Evolutionary conservation across 1,284 basidiomycete species (phyloP), one percentile per base, ranked within the genome.

Genomic region (Tylopilus sp.): DNA sequence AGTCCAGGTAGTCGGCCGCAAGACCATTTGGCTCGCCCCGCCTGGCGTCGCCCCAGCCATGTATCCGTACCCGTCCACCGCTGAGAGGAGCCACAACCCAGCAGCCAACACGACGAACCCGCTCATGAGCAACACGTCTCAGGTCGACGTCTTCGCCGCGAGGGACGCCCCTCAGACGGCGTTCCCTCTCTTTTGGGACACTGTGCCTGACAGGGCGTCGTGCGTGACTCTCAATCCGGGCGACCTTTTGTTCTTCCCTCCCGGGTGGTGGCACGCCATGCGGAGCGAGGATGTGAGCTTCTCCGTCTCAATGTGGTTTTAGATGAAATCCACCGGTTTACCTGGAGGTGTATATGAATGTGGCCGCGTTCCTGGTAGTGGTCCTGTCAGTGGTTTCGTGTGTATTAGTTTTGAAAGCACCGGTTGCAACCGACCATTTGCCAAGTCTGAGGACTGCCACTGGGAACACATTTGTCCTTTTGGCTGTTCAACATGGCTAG

Each of bases 221-320:
- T 76, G 77, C 52, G 78, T 78, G 16, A 82, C 82, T 1, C 74
- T 97, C 1, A 71, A 77, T 40, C 83, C 90, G 1, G 94, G 94
- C 0, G 94, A 97, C 67, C 57, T 94, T 51, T 70, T 97, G 37
- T 87, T 90, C 61, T 84, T 97, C 59, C 92, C 93, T 21, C 86
- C 89, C 1, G 84, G 89, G 19, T 97, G 92, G 92, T 95, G 92
- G 92, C 92, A 95, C 68, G 88, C 86, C 6, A 91, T 94, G 89
- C 77, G 82, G 42, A 86, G 84, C 61, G 87, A 92, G 69, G 79
- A 77, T 11, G 77, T 72, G 26, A 89, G 87, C 66, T 83, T 87
- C 61, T 89, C 87, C 26, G 74, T 90, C 28, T 89, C 87, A 18
- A 84, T 89, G 77, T 90, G 87, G 87, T 90, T 88, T 64, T 89